Evolutionary conservation across 2,329 filamentous ascomycete genomes (phyloP).

Genomic region (Phyllosticta paracitricarpa): DNA sequence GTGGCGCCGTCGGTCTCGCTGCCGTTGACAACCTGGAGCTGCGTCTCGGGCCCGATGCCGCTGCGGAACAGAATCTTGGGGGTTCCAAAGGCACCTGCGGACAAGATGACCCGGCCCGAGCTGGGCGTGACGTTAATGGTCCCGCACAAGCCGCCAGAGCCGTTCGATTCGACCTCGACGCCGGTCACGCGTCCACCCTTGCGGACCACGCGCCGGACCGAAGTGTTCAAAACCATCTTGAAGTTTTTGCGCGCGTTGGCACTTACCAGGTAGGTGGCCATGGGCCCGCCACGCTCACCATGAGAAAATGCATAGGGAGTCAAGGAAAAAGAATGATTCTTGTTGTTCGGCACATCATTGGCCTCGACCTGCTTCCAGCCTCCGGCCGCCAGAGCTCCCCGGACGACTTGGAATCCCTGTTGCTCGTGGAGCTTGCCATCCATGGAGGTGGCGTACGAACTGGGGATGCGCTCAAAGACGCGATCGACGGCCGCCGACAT

Average conservation of each 20-base stretch:
- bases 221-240: slow-evolving; percentile 54
- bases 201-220: slow-evolving; percentile 58
- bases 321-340: slow-evolving; percentile 56
- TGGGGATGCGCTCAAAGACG: slow-evolving; percentile 61
- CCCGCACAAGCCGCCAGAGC: slow-evolving; percentile 49
- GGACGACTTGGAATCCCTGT: slow-evolving; percentile 54
- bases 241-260: slow-evolving; percentile 54
- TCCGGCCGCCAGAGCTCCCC: slow-evolving; percentile 46
- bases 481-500: slow-evolving; percentile 49
- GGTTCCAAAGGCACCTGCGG: slow-evolving; percentile 60
- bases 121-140: slow-evolving; percentile 49
- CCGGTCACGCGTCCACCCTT: slow-evolving; percentile 53
- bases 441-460: slow-evolving; percentile 54
- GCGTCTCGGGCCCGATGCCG: slow-evolving; percentile 53
- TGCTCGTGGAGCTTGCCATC: slow-evolving; percentile 60
- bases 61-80: slow-evolving; percentile 59
- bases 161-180: slow-evolving; percentile 53
- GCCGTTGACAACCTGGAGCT: slow-evolving; percentile 36
- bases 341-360: slow-evolving; percentile 49
- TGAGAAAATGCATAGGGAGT: slow-evolving; percentile 58
- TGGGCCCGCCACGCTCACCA: slow-evolving; percentile 58
- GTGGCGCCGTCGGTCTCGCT: slow-evolving; percentile 33
- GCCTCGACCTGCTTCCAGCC: slow-evolving; percentile 56
- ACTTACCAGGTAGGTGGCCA: slow-evolving; percentile 60
- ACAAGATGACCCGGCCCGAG: slow-evolving; percentile 57